Evolutionary conservation across 1,284 basidiomycete genomes (phyloP).

Genomic region (Malassezia brasiliensis): DNA sequence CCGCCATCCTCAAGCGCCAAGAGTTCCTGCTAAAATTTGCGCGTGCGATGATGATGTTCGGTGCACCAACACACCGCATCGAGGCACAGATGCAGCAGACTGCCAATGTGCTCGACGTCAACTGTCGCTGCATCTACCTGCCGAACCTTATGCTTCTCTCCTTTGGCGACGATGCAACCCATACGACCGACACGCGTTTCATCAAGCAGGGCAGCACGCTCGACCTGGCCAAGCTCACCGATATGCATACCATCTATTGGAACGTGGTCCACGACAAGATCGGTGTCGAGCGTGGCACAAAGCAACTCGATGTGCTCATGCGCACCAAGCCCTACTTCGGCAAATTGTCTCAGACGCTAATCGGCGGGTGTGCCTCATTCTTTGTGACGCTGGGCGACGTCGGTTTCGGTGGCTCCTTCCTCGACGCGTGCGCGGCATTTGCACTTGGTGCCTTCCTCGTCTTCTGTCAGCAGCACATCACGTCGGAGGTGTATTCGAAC

Average conservation of each 20-base stretch:
- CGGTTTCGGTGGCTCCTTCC: constrained; percentile 61
- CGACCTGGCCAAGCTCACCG: constrained; percentile 51
- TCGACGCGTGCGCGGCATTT: constrained; percentile 66
- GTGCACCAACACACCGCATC: constrained; percentile 76
- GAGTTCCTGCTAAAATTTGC: constrained; percentile 82
- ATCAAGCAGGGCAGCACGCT: constrained; percentile 47
- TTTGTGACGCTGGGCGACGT: constrained; percentile 55
- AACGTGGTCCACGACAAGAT: constrained; percentile 77
- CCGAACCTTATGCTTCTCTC: constrained; percentile 61
- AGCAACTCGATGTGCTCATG: constrained; percentile 69
- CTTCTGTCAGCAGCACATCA: constrained; percentile 43
- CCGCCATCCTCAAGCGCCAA: constrained; percentile 73
- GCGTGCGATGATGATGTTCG: constrained; percentile 89
- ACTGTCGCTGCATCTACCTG: constrained; percentile 73
- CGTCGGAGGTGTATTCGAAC: constrained; percentile 66
- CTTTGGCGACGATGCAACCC: constrained; percentile 65
- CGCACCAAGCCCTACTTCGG: constrained; percentile 50
- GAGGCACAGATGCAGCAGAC: constrained; percentile 78
- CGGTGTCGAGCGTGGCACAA: constrained; percentile 67
- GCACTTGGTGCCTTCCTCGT: constrained; percentile 68
- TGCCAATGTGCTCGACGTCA: constrained; percentile 71
- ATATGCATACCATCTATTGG: constrained; percentile 71
- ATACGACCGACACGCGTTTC: constrained; percentile 70
- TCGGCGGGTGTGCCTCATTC: constrained; percentile 71
- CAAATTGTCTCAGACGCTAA: constrained; percentile 56